Conservation (phyloP, 208 protist genomes). For the Trypanosomatidae sp. region DNA sequence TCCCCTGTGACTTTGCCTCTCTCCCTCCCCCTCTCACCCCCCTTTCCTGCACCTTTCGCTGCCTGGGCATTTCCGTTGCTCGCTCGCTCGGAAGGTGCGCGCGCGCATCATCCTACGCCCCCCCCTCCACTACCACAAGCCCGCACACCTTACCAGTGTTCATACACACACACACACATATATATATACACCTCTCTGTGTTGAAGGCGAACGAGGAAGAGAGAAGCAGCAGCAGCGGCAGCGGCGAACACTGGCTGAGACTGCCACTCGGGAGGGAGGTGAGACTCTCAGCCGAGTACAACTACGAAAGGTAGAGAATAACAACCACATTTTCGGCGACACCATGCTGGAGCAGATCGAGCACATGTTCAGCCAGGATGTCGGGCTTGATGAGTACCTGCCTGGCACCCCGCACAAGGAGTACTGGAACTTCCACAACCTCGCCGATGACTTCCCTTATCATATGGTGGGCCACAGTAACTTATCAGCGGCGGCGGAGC, state of each 20-base stretch:
- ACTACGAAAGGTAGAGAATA: neutral
- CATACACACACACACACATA: neutral
- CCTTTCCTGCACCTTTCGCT: neutral
- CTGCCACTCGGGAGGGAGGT: neutral
- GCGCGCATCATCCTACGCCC: neutral
- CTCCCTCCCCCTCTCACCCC: neutral
- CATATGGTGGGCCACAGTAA: constrained; percentile 27
- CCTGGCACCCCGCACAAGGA: constrained; percentile 37
- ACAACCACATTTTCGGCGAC: neutral
- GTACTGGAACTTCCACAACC: constrained; percentile 1
- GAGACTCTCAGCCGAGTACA: neutral
- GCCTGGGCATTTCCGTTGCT: no score
- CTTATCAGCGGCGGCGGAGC: constrained; percentile 3
- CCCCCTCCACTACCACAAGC: neutral
- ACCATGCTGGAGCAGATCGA: constrained; percentile 25
- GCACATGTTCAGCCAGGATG: constrained; percentile 25
- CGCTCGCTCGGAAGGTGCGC: no score
- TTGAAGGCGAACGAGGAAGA: neutral
- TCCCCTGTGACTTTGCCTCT: no score
- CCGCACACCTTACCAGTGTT: neutral
- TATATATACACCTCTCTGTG: neutral
- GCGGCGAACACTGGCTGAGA: neutral
- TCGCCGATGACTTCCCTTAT: constrained; percentile 43
- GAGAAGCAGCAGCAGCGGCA: neutral
- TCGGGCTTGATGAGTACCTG: constrained; percentile 64